Conservation (phyloP, 306 rosid species). For the Glycine tomentella region DNA sequence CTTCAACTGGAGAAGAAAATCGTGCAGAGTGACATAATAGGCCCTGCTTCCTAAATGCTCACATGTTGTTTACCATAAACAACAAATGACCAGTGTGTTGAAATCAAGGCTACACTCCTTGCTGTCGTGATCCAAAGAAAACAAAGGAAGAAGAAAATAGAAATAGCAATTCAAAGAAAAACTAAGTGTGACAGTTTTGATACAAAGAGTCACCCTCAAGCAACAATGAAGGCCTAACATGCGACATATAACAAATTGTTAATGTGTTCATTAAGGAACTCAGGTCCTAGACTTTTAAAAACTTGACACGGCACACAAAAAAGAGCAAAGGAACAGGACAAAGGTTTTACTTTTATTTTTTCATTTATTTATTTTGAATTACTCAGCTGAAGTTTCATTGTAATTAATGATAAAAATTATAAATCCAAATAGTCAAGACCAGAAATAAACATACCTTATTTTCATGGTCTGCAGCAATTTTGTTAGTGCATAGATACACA, state of each 20-base stretch:
- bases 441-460: conserved; percentile 65
- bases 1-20: not conserved
- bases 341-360: conserved; percentile 10
- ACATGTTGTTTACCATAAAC: not conserved
- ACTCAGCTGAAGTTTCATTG: conserved; percentile 36
- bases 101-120: conserved; percentile 3
- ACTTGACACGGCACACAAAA: conserved; percentile 1
- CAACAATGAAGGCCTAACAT: conserved; percentile 29
- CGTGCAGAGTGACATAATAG: not conserved
- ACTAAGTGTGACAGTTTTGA: not conserved
- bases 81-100: conserved; percentile 4
- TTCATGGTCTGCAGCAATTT: conserved; percentile 89
- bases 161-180: conserved; percentile 9
- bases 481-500: conserved; percentile 88
- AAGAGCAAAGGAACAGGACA: conserved; percentile 28
- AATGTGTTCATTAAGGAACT: conserved; percentile 29
- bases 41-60: conserved; percentile 6
- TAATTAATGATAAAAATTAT: conserved; percentile 29
- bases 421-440: conserved; percentile 13
- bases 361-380: not conserved
- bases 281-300: conserved; percentile 21
- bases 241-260: conserved; percentile 3
- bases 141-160: not conserved
- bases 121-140: conserved; percentile 9
- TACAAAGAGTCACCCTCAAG: not conserved